These are phyloP conservation scores for Pseudogymnoascus sp. DNA, from an alignment of 2,329 filamentous ascomycete genomes.

Conservation along the genomic window DNA sequence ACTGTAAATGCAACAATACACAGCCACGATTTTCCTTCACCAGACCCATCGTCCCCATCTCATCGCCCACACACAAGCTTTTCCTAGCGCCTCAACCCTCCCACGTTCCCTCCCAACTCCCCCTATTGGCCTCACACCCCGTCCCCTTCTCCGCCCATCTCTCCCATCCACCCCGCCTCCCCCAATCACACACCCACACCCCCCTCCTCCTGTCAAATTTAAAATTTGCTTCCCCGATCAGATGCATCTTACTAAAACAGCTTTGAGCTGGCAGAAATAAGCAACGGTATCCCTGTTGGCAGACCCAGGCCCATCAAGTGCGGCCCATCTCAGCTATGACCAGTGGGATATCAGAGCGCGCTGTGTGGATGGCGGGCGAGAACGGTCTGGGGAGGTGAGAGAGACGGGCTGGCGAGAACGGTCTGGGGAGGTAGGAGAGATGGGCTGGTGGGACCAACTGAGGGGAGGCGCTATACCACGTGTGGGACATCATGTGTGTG, in stretches of 20 bases:
- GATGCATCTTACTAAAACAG: neutral
- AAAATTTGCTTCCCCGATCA: neutral
- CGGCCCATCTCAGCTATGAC: neutral
- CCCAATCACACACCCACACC: neutral
- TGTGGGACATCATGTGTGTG: neutral
- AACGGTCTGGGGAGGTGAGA: neutral
- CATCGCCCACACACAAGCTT: neutral
- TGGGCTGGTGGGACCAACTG: neutral
- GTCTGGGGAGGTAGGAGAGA: neutral
- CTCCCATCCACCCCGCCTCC: neutral
- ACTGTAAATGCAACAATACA: neutral
- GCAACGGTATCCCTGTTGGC: neutral
- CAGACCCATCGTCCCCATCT: neutral
- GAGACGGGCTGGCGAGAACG: neutral
- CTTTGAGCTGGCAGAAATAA: neutral
- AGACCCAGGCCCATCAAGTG: neutral
- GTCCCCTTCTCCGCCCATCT: neutral
- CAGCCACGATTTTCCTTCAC: neutral
- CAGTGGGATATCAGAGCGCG: neutral
- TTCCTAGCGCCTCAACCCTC: neutral
- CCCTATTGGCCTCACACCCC: neutral
- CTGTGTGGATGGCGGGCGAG: neutral
- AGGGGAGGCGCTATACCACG: neutral
- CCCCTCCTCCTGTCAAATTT: conserved; percentile 5
- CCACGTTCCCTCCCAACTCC: neutral